Percentiles rank a stretch among this genome's conserved stretches.
Evolutionary conservation across 73 alveolate species (phyloP).

Genomic region (Paramecium pentaurelia): DNA sequence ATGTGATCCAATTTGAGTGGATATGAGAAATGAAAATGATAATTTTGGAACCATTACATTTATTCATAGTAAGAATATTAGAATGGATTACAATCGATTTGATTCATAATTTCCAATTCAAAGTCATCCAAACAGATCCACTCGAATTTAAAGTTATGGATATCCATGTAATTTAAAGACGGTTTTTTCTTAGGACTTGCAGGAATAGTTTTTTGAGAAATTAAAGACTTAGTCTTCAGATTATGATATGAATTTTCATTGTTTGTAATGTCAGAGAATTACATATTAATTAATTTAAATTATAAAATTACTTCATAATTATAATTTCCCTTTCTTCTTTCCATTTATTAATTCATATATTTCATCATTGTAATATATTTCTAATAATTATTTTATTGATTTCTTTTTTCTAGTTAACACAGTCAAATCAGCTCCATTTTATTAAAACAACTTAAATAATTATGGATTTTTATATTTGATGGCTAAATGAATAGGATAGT

Average conservation of each 20-base stretch:
- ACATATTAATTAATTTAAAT: not conserved
- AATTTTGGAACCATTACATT: not conserved
- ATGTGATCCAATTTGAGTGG: not conserved
- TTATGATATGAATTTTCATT: not conserved
- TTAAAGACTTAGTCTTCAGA: not conserved
- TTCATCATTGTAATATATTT: slow-evolving; percentile 17
- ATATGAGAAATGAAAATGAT: not conserved
- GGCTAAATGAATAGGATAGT: not conserved
- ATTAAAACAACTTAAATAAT: not conserved
- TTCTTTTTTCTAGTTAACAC: slow-evolving; percentile 2
- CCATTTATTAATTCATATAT: not conserved
- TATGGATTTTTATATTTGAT: not conserved
- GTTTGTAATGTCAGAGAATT: not conserved
- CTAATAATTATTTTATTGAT: not conserved
- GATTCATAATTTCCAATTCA: not conserved
- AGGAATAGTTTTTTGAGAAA: not conserved
- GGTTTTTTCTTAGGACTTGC: not conserved
- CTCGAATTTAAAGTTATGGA: not conserved
- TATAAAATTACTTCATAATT: not conserved
- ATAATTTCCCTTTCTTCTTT: not conserved
- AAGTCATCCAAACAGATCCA: not conserved
- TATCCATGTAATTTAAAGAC: not conserved
- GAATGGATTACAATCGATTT: not conserved
- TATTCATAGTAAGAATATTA: not conserved
- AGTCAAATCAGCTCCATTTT: slow-evolving; percentile 8